Evolutionary conservation across 495 filamentous ascomycete species (phyloP).

Genomic region (Talaromyces proteolyticus): DNA sequence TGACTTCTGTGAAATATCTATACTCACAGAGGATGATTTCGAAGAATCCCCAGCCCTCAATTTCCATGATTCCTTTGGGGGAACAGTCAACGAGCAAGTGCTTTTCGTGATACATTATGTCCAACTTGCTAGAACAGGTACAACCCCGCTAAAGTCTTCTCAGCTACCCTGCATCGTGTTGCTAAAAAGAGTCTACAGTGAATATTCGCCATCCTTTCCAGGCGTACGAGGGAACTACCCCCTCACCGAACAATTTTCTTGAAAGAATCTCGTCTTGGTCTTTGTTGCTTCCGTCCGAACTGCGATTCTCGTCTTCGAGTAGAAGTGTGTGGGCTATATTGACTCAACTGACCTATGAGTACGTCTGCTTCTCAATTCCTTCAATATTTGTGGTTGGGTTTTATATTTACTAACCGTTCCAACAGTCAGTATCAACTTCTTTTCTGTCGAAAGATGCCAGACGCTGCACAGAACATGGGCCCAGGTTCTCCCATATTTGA

Average conservation of each 20-base stretch:
- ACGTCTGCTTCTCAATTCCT: background rate
- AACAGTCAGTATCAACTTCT: background rate
- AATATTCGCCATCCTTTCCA: background rate
- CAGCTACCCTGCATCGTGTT: background rate
- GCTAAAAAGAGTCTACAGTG: background rate
- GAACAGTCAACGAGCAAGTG: background rate
- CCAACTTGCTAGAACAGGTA: background rate
- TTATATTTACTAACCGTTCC: background rate
- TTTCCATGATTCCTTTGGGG: background rate
- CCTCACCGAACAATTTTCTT: background rate
- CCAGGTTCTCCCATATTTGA: background rate
- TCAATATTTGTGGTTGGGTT: background rate
- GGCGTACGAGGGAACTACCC: background rate
- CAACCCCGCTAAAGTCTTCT: background rate
- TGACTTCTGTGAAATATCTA: background rate
- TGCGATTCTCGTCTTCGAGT: background rate
- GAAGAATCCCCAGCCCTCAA: background rate
- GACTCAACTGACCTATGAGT: background rate
- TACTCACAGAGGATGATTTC: background rate
- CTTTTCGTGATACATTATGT: background rate
- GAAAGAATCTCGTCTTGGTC: background rate
- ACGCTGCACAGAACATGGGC: background rate
- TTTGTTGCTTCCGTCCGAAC: background rate
- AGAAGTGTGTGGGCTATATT: background rate
- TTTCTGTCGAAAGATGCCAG: background rate